Conservation (phyloP, 2,329 filamentous ascomycete genomes). For the Cercospora janseana region DNA sequence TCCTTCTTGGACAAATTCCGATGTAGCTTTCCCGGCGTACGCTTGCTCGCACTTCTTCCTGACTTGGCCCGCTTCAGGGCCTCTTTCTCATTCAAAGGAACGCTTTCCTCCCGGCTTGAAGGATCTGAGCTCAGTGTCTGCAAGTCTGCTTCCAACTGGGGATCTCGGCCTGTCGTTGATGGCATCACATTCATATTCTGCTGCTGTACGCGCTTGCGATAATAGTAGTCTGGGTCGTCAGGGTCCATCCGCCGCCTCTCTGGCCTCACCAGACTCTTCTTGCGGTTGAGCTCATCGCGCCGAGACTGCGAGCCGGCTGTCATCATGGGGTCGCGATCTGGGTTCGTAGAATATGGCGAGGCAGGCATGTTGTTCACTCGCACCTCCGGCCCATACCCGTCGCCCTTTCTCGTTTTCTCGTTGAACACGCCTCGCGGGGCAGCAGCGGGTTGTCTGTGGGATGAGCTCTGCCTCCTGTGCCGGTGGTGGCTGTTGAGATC, state of each 20-base stretch:
- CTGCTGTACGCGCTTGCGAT: slow-evolving; percentile 76
- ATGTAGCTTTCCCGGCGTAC: slow-evolving; percentile 42
- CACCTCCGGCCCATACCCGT: slow-evolving; percentile 17
- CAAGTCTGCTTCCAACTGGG: slow-evolving; percentile 66
- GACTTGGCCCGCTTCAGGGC: slow-evolving; percentile 23
- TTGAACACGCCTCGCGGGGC: slow-evolving; percentile 13
- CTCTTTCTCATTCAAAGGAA: slow-evolving; percentile 40
- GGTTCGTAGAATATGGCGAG: slow-evolving; percentile 45
- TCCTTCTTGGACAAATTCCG: slow-evolving; percentile 65
- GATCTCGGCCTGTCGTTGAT: slow-evolving; percentile 89
- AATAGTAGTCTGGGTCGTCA: slow-evolving; percentile 92
- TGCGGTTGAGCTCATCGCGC: slow-evolving; percentile 59
- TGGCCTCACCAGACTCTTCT: slow-evolving; percentile 83
- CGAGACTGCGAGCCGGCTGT: slow-evolving; percentile 42
- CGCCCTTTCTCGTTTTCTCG: slow-evolving; percentile 40
- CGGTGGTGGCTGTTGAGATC: slow-evolving; percentile 24
- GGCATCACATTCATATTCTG: slow-evolving; percentile 87
- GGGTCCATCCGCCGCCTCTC: slow-evolving; percentile 82
- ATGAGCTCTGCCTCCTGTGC: slow-evolving; percentile 29
- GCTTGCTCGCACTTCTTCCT: slow-evolving; percentile 39
- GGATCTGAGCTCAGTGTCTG: slow-evolving; percentile 59
- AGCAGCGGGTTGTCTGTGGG: slow-evolving; percentile 11
- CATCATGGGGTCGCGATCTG: slow-evolving; percentile 56
- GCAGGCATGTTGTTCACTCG: slow-evolving; percentile 31
- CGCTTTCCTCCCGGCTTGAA: slow-evolving; percentile 19